phyloP scores from a whole-genome alignment of 2,329 filamentous ascomycete genomes.

The Teratosphaeria nubilosa region DNA sequence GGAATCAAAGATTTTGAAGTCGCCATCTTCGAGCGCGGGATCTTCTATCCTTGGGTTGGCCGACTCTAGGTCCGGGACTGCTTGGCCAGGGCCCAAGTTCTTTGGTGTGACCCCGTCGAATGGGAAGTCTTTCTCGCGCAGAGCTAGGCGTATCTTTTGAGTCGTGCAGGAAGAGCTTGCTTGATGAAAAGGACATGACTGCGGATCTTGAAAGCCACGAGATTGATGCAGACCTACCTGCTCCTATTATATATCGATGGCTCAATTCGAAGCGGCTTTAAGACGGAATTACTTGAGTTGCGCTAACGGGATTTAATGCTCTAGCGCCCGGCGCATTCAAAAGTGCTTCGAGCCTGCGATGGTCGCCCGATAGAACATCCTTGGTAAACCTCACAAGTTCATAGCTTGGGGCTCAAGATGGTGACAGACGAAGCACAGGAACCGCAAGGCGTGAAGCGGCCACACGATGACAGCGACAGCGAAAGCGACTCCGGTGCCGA shows the following conservation, averaged over 20 bases:
- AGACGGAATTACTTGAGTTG: neutral
- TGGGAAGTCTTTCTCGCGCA: slow-evolving; percentile 26
- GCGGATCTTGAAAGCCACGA: neutral
- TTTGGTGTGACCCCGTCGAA: slow-evolving; percentile 26
- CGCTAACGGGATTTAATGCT: neutral
- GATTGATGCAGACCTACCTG: neutral
- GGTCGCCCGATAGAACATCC: too few relatives aligned
- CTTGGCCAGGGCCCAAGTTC: slow-evolving; percentile 25
- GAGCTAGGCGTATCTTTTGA: slow-evolving; percentile 29
- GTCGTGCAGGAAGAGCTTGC: slow-evolving; percentile 18
- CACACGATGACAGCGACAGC: slow-evolving; percentile 49
- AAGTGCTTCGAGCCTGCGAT: neutral
- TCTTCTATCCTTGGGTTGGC: slow-evolving; percentile 28
- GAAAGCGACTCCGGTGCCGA: slow-evolving; percentile 65
- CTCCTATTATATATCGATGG: neutral
- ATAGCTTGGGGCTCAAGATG: slow-evolving; percentile 4
- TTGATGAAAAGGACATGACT: slow-evolving; percentile 1
- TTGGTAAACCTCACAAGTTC: neutral
- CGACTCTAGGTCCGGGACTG: slow-evolving; percentile 15
- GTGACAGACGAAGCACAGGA: slow-evolving; percentile 7
- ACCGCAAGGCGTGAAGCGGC: slow-evolving; percentile 19
- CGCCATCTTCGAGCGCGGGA: slow-evolving; percentile 21
- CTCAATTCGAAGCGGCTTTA: neutral
- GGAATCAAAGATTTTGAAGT: slow-evolving; percentile 25
- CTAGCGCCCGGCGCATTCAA: slow-evolving; percentile 5